Conservation (phyloP, 2,329 filamentous ascomycete species). For the Botrytis tulipae region DNA sequence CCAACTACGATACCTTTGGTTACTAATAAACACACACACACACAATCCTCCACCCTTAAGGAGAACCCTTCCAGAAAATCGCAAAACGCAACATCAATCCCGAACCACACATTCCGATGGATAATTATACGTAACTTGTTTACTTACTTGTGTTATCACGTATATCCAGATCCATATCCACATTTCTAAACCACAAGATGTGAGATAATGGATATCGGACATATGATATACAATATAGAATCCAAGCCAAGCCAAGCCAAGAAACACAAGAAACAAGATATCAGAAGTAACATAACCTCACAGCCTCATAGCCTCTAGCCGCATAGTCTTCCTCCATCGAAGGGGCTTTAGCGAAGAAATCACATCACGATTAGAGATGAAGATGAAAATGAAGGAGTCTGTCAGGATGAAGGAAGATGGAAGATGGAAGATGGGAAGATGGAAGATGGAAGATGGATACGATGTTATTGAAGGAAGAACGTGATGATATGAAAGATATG, state of each 20-base stretch:
- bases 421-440: not conserved
- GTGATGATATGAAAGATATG: not conserved
- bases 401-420: not conserved
- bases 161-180: not conserved
- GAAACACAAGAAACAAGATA: not conserved
- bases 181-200: too few relatives aligned
- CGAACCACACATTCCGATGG: not conserved
- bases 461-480: not conserved
- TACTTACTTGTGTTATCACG: not conserved
- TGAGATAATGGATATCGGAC: too few relatives aligned
- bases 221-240: too few relatives aligned
- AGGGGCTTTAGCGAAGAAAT: not conserved
- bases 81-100: too few relatives aligned
- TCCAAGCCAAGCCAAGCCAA: too few relatives aligned
- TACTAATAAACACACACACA: not conserved
- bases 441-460: not conserved
- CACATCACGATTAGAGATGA: too few relatives aligned
- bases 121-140: not conserved
- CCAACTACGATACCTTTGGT: conserved; percentile 6
- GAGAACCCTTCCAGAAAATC: too few relatives aligned
- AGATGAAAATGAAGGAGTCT: not conserved
- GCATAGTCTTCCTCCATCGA: not conserved
- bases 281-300: not conserved
- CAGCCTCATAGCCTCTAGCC: not conserved
- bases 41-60: not conserved